These are phyloP conservation scores for Claviceps arundinis DNA, from an alignment of 2,329 filamentous ascomycete genomes.

Conservation along the genomic window DNA sequence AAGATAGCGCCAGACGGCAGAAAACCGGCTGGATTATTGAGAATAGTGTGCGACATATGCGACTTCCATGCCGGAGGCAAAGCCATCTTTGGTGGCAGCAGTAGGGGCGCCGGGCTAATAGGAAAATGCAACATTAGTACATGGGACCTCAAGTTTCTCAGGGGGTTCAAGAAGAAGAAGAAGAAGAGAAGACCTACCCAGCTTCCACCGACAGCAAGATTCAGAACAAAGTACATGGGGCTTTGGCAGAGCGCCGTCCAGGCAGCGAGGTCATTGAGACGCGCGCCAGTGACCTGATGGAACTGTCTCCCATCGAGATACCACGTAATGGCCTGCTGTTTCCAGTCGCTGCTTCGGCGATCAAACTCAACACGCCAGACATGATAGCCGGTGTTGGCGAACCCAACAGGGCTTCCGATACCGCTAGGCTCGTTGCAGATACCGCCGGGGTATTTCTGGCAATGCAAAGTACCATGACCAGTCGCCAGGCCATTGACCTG, in stretches of 20 bases:
- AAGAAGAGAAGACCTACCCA: slow-evolving; percentile 27
- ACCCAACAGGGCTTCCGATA: slow-evolving; percentile 18
- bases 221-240: slow-evolving; percentile 38
- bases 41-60: slow-evolving; percentile 33
- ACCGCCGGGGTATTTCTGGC: slow-evolving; percentile 30
- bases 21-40: not conserved
- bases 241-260: slow-evolving; percentile 38
- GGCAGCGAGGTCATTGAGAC: slow-evolving; percentile 30
- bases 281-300: slow-evolving; percentile 28
- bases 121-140: not conserved
- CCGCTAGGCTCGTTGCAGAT: slow-evolving; percentile 39
- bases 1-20: no score
- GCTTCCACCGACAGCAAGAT: slow-evolving; percentile 41
- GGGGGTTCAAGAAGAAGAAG: not conserved
- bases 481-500: slow-evolving; percentile 34
- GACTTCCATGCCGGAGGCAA: slow-evolving; percentile 37
- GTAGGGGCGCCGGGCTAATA: slow-evolving; percentile 36
- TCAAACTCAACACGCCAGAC: slow-evolving; percentile 38
- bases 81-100: slow-evolving; percentile 29
- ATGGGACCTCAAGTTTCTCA: not conserved
- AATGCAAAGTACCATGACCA: slow-evolving; percentile 39
- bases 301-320: slow-evolving; percentile 31
- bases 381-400: slow-evolving; percentile 32
- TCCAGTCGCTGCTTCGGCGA: slow-evolving; percentile 31
- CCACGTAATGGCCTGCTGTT: slow-evolving; percentile 38